These are phyloP conservation scores for Carex parvula DNA, from an alignment of 176 grass and related monocot species.

Conservation along the genomic window DNA sequence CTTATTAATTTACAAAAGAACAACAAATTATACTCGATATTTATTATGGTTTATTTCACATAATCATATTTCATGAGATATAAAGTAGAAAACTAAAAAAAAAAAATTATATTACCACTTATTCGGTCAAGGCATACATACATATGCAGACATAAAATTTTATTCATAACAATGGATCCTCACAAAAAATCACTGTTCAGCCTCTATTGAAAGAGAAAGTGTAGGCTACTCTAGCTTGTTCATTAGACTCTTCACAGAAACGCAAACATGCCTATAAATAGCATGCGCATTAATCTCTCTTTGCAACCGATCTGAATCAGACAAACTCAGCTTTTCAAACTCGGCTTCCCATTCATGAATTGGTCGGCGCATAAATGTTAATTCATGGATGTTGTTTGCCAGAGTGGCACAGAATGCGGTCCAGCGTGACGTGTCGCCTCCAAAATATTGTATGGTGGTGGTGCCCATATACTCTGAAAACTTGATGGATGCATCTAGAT, in stretches of 20 bases:
- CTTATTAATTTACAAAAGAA: too few relatives aligned
- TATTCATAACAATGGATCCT: neutral
- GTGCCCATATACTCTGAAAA: neutral
- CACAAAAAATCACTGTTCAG: neutral
- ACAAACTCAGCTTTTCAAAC: neutral
- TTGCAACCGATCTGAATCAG: neutral
- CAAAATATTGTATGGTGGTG: constrained; percentile 1
- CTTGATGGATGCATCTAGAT: neutral
- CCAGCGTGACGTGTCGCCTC: neutral
- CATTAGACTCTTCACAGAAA: neutral
- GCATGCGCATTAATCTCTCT: neutral
- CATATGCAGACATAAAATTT: too few relatives aligned
- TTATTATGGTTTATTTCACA: too few relatives aligned
- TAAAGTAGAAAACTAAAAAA: too few relatives aligned
- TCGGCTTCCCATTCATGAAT: neutral
- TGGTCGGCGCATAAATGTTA: neutral
- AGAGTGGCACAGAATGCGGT: neutral
- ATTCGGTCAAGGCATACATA: too few relatives aligned
- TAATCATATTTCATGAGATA: too few relatives aligned
- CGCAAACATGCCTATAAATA: neutral
- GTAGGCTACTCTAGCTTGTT: neutral
- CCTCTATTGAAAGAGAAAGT: neutral
- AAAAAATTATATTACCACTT: too few relatives aligned
- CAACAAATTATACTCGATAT: too few relatives aligned
- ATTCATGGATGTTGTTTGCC: neutral